Conservation (phyloP, 805 yeast species). For the Deakozyma indianensis region DNA sequence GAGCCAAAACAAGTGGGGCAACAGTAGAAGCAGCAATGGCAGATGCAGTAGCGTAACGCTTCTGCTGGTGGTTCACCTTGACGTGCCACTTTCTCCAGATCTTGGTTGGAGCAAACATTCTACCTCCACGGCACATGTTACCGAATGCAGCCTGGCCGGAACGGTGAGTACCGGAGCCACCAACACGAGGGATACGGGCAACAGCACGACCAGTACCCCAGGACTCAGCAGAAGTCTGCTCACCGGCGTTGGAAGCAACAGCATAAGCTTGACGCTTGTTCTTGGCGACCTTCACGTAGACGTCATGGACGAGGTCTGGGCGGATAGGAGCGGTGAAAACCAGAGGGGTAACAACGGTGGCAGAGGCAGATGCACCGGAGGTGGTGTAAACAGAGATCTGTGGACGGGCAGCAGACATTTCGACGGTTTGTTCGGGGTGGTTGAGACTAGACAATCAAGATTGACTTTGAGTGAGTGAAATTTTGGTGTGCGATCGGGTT, state of each 20-base stretch:
- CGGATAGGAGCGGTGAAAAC: conserved; percentile 99
- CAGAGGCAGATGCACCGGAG: conserved; percentile 73
- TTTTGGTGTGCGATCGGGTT: neutral
- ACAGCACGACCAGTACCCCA: conserved; percentile 99
- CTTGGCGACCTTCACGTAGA: conserved; percentile 96
- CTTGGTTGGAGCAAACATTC: conserved; percentile 99
- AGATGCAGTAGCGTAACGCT: conserved; percentile 99
- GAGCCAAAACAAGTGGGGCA: conserved; percentile 95
- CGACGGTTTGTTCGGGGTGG: conserved; percentile 6
- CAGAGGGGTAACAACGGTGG: conserved; percentile 89
- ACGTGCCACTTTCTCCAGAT: conserved; percentile 99
- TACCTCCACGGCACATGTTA: conserved; percentile 99
- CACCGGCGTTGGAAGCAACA: conserved; percentile 98
- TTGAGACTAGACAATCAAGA: neutral
- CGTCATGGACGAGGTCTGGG: conserved; percentile 98
- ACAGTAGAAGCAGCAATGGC: conserved; percentile 99
- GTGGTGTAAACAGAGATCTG: conserved; percentile 90
- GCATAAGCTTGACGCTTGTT: conserved; percentile 99
- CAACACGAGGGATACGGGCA: conserved; percentile 99
- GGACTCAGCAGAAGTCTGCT: conserved; percentile 99
- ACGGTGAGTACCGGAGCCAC: conserved; percentile 99
- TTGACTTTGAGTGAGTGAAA: conserved; percentile 1
- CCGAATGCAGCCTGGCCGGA: conserved; percentile 99
- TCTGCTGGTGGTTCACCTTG: conserved; percentile 99
- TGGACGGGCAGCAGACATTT: conserved; percentile 66